These are phyloP conservation scores for Dioszegia aurantiaca DNA, from an alignment of 768 basidiomycete species.

Conservation along the genomic window DNA sequence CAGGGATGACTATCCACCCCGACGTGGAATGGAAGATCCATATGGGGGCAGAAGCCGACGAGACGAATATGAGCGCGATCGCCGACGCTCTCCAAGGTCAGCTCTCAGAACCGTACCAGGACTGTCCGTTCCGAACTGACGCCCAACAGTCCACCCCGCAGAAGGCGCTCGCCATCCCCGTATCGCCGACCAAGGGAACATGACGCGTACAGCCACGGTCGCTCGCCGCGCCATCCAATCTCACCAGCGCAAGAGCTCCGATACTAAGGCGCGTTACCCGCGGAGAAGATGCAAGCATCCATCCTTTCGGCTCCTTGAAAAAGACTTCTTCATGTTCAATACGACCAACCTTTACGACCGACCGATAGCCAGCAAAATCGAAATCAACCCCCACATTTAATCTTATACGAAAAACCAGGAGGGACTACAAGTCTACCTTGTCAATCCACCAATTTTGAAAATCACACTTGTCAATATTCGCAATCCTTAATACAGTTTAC, in stretches of 20 bases:
- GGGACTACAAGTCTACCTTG: not conserved
- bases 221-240: constrained; percentile 16
- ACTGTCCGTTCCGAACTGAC: not conserved
- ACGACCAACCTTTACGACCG: not conserved
- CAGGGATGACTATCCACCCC: constrained; percentile 14
- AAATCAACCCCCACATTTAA: too few relatives aligned
- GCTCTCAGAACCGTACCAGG: not conserved
- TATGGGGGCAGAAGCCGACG: constrained; percentile 41
- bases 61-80: constrained; percentile 30
- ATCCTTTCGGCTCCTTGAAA: not conserved
- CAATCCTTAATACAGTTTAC: not conserved
- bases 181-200: constrained; percentile 47
- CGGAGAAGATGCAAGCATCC: not conserved
- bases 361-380: too few relatives aligned
- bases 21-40: constrained; percentile 38
- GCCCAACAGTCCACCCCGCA: constrained; percentile 21
- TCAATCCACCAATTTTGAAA: too few relatives aligned
- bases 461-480: constrained; percentile 4
- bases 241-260: constrained; percentile 25
- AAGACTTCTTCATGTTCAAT: constrained; percentile 1
- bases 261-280: constrained; percentile 29
- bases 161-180: constrained; percentile 40
- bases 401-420: too few relatives aligned
- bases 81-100: constrained; percentile 43
- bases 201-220: constrained; percentile 25